These are phyloP conservation scores for Microdochium bolleyi DNA, from an alignment of 2,329 filamentous ascomycete genomes.

Conservation along the genomic window DNA sequence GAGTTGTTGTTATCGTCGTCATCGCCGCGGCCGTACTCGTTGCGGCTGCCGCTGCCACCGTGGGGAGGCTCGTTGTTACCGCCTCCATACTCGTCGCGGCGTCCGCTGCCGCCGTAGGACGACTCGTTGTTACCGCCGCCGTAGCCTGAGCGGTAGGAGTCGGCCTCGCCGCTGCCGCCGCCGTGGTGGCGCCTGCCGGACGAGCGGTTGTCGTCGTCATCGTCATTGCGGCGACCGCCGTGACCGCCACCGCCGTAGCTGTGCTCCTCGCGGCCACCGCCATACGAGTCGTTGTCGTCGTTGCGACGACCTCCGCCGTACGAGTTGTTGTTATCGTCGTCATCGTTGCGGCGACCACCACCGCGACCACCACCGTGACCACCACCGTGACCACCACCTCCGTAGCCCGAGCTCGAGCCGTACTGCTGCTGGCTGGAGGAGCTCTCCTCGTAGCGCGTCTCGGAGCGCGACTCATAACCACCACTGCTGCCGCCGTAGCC, in stretches of 20 bases:
- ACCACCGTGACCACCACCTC: constrained; percentile 13
- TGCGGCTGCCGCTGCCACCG: constrained; percentile 2
- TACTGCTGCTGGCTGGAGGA: constrained; percentile 12
- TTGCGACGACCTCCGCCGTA: constrained; percentile 13
- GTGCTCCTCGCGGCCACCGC: constrained; percentile 17
- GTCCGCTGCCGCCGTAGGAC: constrained; percentile 6
- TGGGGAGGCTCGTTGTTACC: constrained; percentile 1
- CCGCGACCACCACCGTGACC: too few relatives aligned
- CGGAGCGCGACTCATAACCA: constrained; percentile 50
- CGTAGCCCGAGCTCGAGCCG: constrained; percentile 14
- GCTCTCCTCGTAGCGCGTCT: constrained; percentile 37
- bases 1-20: constrained; percentile 16
- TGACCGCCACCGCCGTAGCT: constrained; percentile 11
- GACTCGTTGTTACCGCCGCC: constrained; percentile 9
- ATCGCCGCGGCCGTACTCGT: too few relatives aligned
- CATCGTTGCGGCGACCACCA: constrained; percentile 14
- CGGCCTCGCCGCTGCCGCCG: constrained; percentile 9
- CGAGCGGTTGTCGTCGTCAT: constrained; percentile 8
- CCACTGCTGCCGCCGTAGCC: constrained; percentile 43
- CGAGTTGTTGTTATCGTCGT: constrained; percentile 15
- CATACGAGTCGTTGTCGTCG: constrained; percentile 16
- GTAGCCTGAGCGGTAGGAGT: not conserved
- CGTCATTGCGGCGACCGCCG: constrained; percentile 3
- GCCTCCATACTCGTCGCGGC: constrained; percentile 6
- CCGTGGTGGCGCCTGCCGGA: constrained; percentile 8